Evolutionary conservation across 306 rosid genomes (phyloP), one percentile per base, ranked within the genome.

Genomic region (Cucurbita ficifolia): DNA sequence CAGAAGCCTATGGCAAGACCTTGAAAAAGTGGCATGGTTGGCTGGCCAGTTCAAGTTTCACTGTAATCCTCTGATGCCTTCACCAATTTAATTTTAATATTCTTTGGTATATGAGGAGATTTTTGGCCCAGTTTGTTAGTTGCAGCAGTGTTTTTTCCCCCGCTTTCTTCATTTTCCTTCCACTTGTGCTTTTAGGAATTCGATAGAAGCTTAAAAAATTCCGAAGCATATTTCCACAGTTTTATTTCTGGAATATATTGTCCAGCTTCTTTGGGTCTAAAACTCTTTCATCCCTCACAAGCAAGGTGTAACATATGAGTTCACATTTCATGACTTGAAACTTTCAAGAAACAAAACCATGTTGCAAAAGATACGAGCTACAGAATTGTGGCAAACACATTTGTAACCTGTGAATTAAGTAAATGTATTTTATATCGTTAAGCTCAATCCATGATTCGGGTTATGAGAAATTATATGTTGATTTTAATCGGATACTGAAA

Each of bases 1-100:
- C 90, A 60, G 99, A 95, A 58, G 77, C 99, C 79, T 95, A 95
- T 43, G 83, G 81, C 82, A 86, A 89, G 86, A 95, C 97, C 78
- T 87, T 91, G 76, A 95, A 91, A 84, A 86, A 91, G 83, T 95
- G 87, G 88, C 99, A 95, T 73, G 99, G 99, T 76, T 95, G 99
- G 99, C 86, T 95, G 57, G 96, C 99, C 60, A 88, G 97, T 76
- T 89, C 99, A 79, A 88, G 85, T 84, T 91, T 95, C 96, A 75
- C 88, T 72, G 99, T 95, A 94, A 88, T 76, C 76, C 76, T 82
- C 76, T 52, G 59, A 67, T 79, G 17, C 76, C 77, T 65, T n/a
- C 52, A 12, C 63, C 60, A 48, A 48, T 39, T 18, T 77, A 45
- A 74, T 38, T 74, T 71, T 56, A 55, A 82, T 38, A 19, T 58